Evolutionary conservation across 1,284 basidiomycete species (phyloP).

Genomic region (Trametes polyzona): DNA sequence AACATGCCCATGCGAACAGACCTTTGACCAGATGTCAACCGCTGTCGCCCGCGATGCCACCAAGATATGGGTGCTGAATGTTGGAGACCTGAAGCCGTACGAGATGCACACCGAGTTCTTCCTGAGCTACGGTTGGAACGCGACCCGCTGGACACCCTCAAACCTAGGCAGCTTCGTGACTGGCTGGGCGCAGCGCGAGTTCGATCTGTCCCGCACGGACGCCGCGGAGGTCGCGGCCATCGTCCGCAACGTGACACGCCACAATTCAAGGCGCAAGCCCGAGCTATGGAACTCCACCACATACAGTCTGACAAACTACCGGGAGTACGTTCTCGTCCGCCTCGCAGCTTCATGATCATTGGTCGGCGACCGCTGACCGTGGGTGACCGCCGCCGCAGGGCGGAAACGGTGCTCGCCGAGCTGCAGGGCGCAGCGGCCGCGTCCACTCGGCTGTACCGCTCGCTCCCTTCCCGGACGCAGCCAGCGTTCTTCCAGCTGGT

Average conservation of each 20-base stretch:
- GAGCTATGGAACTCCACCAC: slow-evolving; percentile 68
- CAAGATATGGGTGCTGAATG: slow-evolving; percentile 63
- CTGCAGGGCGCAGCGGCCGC: slow-evolving; percentile 54
- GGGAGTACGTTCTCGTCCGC: slow-evolving; percentile 55
- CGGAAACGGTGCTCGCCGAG: slow-evolving; percentile 54
- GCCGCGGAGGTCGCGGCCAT: slow-evolving; percentile 52
- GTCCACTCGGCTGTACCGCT: slow-evolving; percentile 60
- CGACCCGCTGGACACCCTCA: slow-evolving; percentile 52
- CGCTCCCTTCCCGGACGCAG: slow-evolving; percentile 47
- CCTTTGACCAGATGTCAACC: slow-evolving; percentile 64
- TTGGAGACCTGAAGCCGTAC: slow-evolving; percentile 75
- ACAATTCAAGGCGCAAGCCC: slow-evolving; percentile 67
- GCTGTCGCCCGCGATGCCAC: slow-evolving; percentile 61
- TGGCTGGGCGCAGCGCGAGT: slow-evolving; percentile 68
- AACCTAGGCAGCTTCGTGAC: slow-evolving; percentile 59
- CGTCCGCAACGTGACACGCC: slow-evolving; percentile 61
- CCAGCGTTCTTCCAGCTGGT: slow-evolving; percentile 72
- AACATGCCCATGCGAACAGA: slow-evolving; percentile 42
- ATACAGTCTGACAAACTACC: slow-evolving; percentile 65
- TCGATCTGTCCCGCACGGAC: slow-evolving; percentile 48
- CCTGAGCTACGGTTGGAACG: slow-evolving; percentile 65
- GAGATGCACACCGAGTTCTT: slow-evolving; percentile 76
- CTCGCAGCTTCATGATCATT: slow-evolving; percentile 1
- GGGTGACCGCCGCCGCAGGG: slow-evolving; percentile 39
- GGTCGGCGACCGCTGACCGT: neutral